Base-by-base conservation (phyloP, 1,284 basidiomycete genomes). In the Agaricales sp. region DNA sequence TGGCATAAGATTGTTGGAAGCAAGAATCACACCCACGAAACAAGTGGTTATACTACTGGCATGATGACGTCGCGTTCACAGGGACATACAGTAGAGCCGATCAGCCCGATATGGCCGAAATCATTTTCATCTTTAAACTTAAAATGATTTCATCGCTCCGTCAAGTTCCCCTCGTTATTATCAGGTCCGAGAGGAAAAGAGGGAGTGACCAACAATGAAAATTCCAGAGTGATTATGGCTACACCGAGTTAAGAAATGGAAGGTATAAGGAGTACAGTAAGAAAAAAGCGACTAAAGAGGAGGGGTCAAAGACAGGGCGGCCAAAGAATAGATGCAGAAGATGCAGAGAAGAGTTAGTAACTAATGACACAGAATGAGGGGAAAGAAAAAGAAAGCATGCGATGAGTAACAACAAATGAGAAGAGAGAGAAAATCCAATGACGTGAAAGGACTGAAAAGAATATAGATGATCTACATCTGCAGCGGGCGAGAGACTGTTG, bases 331-430 rank as follows among this genome's bases (percentile, higher is more conserved):
- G 44, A 26, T 45, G 50, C 56, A 56, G 53, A 58, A 63, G 66
- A 66, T 66, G 59, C 53, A 49, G 57, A 52, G 55, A 61, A 57
- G 55, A 57, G 58, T 58, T 51, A 23, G 53, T 12, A 37, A 43
- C 14, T 43, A 26, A 3, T 22, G 19, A 16, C 57, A 59, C 62
- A 60, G n/a, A n/a, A n/a, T n/a, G n/a, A n/a, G n/a, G n/a, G n/a
- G n/a, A n/a, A 56, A 22, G 24, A 53, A 54, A 51, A 47, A 46
- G 43, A 52, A 47, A 53, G 52, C 39, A 35, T 20, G 39, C 19
- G 24, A 23, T 38, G 43, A 46, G 35, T 18, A 46, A 30, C 25
- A 50, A 47, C 21, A 19, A 54, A 53, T 41, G 37, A 56, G 46
- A 52, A 46, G 59, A 59, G 55, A 44, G 49, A 53, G 54, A 54